Evolutionary conservation across 352 stramenopile species (phyloP).

Genomic region (Phytopythium cucurbitacearum): DNA sequence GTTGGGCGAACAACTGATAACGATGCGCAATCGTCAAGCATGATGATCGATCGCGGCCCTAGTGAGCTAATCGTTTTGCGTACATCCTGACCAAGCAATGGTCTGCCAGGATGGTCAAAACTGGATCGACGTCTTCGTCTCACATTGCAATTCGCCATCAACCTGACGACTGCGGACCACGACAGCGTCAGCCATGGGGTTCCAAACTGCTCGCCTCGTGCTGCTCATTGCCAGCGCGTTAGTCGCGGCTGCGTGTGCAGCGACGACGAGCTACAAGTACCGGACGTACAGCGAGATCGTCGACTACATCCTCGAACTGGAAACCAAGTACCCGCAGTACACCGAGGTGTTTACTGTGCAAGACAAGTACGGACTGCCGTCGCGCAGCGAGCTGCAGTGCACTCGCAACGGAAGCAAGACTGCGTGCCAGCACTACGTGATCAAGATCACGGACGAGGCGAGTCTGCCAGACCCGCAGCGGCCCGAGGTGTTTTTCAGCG

Average conservation of each 20-base stretch:
- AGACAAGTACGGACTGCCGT: slow-evolving; percentile 64
- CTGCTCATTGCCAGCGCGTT: slow-evolving; percentile 3
- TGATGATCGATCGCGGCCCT: no score
- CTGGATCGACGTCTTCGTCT: no score
- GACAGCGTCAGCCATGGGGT: slow-evolving; percentile 9
- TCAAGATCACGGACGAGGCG: slow-evolving; percentile 80
- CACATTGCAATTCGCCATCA: no score
- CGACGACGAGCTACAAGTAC: slow-evolving; percentile 32
- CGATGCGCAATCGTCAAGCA: no score
- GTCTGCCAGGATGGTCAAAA: no score
- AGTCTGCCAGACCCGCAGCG: slow-evolving; percentile 56
- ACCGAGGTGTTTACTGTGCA: slow-evolving; percentile 81
- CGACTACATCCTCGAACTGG: slow-evolving; percentile 42
- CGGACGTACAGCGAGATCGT: slow-evolving; percentile 74
- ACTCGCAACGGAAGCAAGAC: slow-evolving; percentile 26
- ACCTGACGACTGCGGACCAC: no score
- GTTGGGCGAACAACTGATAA: no score
- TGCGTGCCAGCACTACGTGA: slow-evolving; percentile 72
- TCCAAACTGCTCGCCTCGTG: not conserved
- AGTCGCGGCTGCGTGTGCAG: not conserved
- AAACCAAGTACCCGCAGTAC: slow-evolving; percentile 53
- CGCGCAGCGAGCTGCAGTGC: slow-evolving; percentile 44
- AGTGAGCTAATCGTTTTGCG: no score
- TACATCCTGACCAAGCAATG: no score
- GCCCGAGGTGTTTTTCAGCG: slow-evolving; percentile 93